Percentiles rank a stretch among this genome's conserved stretches.
Evolutionary conservation across 148 eudicot species (phyloP).

Genomic region (Vaccinium darrowii): DNA sequence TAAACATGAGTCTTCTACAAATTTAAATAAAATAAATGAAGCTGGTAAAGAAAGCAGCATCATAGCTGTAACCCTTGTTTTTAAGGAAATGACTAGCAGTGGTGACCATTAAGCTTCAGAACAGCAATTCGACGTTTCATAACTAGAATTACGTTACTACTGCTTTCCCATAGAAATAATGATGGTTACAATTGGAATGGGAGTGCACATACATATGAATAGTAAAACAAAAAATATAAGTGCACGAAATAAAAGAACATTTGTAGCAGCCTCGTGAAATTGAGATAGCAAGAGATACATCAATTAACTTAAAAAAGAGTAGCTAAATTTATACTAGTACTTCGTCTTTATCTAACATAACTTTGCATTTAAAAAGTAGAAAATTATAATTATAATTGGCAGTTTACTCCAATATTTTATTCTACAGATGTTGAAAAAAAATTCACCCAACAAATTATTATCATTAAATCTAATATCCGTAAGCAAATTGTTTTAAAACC

Average conservation of each 20-base stretch:
- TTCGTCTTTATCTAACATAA: neutral
- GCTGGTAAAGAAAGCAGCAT: conserved; percentile 1
- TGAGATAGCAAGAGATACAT: neutral
- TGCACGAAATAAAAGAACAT: neutral
- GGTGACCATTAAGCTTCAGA: neutral
- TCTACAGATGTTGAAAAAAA: neutral
- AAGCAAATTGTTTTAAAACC: neutral
- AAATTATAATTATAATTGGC: neutral
- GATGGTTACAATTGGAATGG: neutral
- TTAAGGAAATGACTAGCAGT: neutral
- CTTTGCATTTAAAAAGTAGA: neutral
- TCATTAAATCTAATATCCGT: neutral
- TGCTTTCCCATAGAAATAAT: neutral
- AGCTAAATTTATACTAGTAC: neutral
- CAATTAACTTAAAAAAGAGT: neutral
- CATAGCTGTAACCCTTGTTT: neutral
- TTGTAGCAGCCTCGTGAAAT: neutral
- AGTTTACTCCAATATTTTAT: neutral
- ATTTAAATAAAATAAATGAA: neutral
- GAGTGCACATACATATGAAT: neutral
- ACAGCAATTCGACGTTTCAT: neutral
- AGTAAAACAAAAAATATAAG: neutral
- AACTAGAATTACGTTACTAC: neutral
- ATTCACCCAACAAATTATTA: conserved; percentile 2
- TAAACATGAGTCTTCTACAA: neutral